A percentile compares a stretch with the other conserved stretches of the same genome.
Evolutionary conservation across 257 asterid species (phyloP).

Genomic region (Solanum commersonii): DNA sequence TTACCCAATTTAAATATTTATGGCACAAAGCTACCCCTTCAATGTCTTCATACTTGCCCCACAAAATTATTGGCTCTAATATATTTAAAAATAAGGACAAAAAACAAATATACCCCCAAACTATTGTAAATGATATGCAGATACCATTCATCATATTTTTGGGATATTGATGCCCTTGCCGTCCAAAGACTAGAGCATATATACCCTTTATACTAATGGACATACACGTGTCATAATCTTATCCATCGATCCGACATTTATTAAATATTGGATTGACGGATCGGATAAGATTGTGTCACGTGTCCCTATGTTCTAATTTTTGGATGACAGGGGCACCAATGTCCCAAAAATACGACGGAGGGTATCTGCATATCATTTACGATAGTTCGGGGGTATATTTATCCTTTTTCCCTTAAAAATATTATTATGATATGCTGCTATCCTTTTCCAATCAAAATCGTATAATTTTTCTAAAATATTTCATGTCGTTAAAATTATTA

Average conservation of each 20-base stretch:
- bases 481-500: not conserved
- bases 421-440: not conserved
- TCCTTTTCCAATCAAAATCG: fast-evolving
- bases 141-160: fast-evolving
- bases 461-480: not conserved
- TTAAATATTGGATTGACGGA: too few relatives aligned
- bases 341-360: too few relatives aligned
- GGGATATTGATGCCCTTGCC: fast-evolving
- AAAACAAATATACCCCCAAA: fast-evolving
- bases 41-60: not conserved
- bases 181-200: too few relatives aligned
- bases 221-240: too few relatives aligned
- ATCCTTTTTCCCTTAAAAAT: not conserved
- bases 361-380: too few relatives aligned
- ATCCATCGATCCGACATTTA: too few relatives aligned
- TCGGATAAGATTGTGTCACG: too few relatives aligned
- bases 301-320: too few relatives aligned
- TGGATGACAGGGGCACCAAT: too few relatives aligned
- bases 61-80: not conserved
- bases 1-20: not conserved
- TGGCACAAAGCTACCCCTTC: not conserved
- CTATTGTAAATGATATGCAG: too few relatives aligned
- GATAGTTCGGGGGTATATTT: too few relatives aligned
- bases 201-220: too few relatives aligned
- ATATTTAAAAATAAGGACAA: not conserved